Percentiles rank a stretch among this genome's conserved stretches.
phyloP scores from a whole-genome alignment of 2,329 filamentous ascomycete species.

The Esteya vermicola region DNA sequence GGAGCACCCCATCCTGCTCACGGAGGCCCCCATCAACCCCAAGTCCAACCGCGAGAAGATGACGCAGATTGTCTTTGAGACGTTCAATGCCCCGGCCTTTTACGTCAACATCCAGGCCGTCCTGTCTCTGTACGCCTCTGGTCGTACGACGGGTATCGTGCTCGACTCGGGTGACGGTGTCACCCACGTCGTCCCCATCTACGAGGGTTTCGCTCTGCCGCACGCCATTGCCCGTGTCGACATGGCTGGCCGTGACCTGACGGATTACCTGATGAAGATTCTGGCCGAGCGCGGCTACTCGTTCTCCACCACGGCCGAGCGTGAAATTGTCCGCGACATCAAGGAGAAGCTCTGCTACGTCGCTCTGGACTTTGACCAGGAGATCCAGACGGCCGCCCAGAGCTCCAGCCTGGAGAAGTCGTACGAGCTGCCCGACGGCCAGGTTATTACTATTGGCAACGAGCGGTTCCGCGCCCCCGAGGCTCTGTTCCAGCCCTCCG shows the following conservation, averaged over 20 bases:
- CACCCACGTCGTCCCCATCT: conserved; percentile 99
- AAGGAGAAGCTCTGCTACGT: conserved; percentile 99
- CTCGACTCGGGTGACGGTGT: conserved; percentile 99
- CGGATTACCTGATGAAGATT: conserved; percentile 99
- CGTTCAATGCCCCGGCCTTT: conserved; percentile 99
- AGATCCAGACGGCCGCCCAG: conserved; percentile 99
- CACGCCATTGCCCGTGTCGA: conserved; percentile 99
- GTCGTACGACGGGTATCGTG: conserved; percentile 99
- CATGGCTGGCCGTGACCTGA: conserved; percentile 99
- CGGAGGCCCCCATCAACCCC: conserved; percentile 99
- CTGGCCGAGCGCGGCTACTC: conserved; percentile 98
- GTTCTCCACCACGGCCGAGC: conserved; percentile 99
- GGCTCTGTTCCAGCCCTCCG: conserved; percentile 98
- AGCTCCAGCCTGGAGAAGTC: conserved; percentile 99
- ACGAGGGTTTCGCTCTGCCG: conserved; percentile 99
- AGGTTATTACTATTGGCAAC: conserved; percentile 99
- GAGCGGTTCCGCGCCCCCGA: conserved; percentile 99
- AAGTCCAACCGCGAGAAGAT: conserved; percentile 99
- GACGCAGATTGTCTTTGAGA: conserved; percentile 99
- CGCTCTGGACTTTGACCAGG: conserved; percentile 99
- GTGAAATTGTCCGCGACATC: conserved; percentile 99
- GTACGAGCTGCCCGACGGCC: conserved; percentile 96
- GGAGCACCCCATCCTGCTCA: conserved; percentile 98
- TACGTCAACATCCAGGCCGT: conserved; percentile 99
- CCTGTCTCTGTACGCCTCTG: conserved; percentile 96